Conservation (phyloP, 78 protist genomes). For the Acrasis kona region DNA sequence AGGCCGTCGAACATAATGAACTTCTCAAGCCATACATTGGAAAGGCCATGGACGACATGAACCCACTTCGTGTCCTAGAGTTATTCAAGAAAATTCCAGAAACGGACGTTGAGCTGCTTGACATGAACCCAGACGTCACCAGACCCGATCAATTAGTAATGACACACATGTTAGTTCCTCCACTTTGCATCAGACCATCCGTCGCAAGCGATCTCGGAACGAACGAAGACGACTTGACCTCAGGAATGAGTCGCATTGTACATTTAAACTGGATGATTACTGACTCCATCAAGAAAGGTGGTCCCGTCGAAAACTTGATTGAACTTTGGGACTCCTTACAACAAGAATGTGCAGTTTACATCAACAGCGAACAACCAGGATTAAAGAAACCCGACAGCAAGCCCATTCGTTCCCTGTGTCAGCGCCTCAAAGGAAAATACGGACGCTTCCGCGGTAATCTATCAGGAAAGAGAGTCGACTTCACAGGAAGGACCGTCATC, state of each 20-base stretch:
- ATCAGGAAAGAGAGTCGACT: constrained; percentile 98
- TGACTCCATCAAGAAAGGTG: background rate
- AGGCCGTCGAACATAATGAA: constrained; percentile 13
- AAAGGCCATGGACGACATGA: constrained; percentile 75
- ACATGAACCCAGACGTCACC: constrained; percentile 60
- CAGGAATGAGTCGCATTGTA: constrained; percentile 63
- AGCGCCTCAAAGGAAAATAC: constrained; percentile 97
- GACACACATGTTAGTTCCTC: constrained; percentile 83
- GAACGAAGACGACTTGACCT: constrained; percentile 96
- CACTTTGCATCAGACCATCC: constrained; percentile 90
- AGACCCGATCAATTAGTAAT: constrained; percentile 70
- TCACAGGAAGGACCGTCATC: constrained; percentile 97
- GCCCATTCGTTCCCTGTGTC: constrained; percentile 76
- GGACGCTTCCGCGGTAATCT: constrained; percentile 96
- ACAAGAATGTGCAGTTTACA: constrained; percentile 43
- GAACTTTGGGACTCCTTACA: constrained; percentile 81
- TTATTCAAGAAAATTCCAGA: constrained; percentile 63
- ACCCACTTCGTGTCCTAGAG: constrained; percentile 56
- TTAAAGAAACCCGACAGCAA: constrained; percentile 8
- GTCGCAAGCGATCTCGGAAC: background rate
- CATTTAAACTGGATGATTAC: constrained; percentile 52
- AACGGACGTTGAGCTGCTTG: constrained; percentile 60
- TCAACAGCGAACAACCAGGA: constrained; percentile 66
- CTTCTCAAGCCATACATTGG: constrained; percentile 40
- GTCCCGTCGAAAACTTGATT: no score